These are phyloP conservation scores for Eutrema japonicum DNA, from an alignment of 345 rosid genomes.

Conservation along the genomic window DNA sequence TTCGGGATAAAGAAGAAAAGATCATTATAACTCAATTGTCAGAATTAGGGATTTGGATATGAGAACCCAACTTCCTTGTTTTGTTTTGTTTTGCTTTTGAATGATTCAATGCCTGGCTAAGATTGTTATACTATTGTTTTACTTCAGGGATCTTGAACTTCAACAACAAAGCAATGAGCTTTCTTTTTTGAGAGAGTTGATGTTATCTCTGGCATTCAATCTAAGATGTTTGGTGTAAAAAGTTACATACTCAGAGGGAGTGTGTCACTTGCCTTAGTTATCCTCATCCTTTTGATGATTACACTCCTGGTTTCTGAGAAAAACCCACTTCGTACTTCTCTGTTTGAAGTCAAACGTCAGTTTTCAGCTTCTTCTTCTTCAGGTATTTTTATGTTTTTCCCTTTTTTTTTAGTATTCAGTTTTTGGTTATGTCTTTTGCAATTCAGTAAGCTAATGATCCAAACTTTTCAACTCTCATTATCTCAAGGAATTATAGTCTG, in stretches of 20 bases:
- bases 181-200: constrained; percentile 21
- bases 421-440: not conserved
- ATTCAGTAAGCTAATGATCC: not conserved
- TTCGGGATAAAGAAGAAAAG: not conserved
- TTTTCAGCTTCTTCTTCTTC: constrained; percentile 44
- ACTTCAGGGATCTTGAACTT: constrained; percentile 30
- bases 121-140: not conserved
- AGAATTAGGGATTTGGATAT: not conserved
- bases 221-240: constrained; percentile 35
- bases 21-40: not conserved
- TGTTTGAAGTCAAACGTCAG: constrained; percentile 34
- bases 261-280: constrained; percentile 41
- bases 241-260: constrained; percentile 38
- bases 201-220: constrained; percentile 29
- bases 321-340: constrained; percentile 31
- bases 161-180: constrained; percentile 17
- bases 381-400: constrained; percentile 19
- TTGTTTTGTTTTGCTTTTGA: not conserved
- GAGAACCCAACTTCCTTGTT: not conserved
- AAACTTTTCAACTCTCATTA: not conserved
- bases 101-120: constrained; percentile 9
- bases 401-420: not conserved
- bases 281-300: constrained; percentile 30
- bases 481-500: not conserved
- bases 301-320: constrained; percentile 32